A percentile compares a stretch with the other conserved stretches of the same genome.
phyloP scores from a whole-genome alignment of 1,284 basidiomycete species.

The Singerocomus inundabilis region DNA sequence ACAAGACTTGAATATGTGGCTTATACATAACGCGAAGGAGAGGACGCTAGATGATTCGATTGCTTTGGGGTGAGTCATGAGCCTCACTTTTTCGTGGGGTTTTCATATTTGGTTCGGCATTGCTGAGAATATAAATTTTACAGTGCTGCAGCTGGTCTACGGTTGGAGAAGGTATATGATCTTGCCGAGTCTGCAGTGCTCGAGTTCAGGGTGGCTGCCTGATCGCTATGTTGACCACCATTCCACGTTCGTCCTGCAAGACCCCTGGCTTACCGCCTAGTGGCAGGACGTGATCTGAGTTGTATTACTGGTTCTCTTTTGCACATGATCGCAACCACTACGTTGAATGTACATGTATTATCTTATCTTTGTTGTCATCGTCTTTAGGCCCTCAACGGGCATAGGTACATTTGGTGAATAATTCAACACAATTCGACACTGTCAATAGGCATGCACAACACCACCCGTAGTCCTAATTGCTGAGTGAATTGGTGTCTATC shows the following conservation, averaged over 20 bases:
- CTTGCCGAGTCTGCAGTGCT: constrained; percentile 26
- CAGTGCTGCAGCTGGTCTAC: constrained; percentile 22
- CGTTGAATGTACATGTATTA: background rate
- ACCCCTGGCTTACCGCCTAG: background rate
- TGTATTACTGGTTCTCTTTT: background rate
- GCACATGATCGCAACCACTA: background rate
- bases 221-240: background rate
- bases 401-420: background rate
- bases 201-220: constrained; percentile 25
- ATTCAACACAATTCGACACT: background rate
- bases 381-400: constrained; percentile 15
- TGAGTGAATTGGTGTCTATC: background rate
- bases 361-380: background rate
- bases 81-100: background rate
- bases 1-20: constrained; percentile 31
- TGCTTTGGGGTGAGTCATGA: constrained; percentile 19
- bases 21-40: constrained; percentile 28
- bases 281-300: background rate
- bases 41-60: constrained; percentile 23
- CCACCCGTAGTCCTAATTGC: background rate
- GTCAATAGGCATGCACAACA: background rate
- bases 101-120: background rate
- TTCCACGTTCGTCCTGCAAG: background rate
- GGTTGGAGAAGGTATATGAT: constrained; percentile 27
- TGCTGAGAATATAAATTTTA: background rate